Conservation (phyloP, 305 asterid genomes). For the Solanum hybrid region DNA sequence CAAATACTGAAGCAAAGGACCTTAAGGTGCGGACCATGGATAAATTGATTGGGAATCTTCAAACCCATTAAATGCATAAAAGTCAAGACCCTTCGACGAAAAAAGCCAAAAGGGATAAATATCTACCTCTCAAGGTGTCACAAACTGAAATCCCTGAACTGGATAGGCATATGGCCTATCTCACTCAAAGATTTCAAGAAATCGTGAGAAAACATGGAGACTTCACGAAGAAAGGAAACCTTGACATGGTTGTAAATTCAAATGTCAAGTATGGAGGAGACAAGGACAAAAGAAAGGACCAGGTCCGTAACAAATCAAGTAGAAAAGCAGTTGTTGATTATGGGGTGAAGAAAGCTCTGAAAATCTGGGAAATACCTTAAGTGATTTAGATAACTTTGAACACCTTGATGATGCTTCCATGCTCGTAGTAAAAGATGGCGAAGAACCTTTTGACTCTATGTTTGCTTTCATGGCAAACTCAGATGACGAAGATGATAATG, state of each 20-base stretch:
- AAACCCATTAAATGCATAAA: neutral
- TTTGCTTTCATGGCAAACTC: too few relatives aligned
- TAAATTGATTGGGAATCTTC: neutral
- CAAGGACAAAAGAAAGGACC: neutral
- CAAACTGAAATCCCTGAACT: neutral
- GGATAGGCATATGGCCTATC: neutral
- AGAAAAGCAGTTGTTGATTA: neutral
- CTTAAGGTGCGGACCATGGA: neutral
- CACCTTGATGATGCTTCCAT: neutral
- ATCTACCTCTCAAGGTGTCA: neutral
- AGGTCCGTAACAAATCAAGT: neutral
- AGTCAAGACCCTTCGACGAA: neutral
- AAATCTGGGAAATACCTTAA: neutral
- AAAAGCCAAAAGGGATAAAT: too few relatives aligned
- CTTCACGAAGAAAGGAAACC: neutral
- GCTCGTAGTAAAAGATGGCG: neutral
- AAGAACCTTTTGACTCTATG: too few relatives aligned
- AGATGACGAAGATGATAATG: too few relatives aligned
- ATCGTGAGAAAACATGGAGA: neutral
- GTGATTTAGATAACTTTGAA: neutral
- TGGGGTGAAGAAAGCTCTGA: neutral
- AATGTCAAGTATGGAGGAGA: neutral
- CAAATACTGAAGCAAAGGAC: neutral
- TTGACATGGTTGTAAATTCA: neutral
- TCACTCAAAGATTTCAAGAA: neutral